Base-by-base conservation (phyloP, 208 protist species). In the Kentomonas sorsogonicus region DNA sequence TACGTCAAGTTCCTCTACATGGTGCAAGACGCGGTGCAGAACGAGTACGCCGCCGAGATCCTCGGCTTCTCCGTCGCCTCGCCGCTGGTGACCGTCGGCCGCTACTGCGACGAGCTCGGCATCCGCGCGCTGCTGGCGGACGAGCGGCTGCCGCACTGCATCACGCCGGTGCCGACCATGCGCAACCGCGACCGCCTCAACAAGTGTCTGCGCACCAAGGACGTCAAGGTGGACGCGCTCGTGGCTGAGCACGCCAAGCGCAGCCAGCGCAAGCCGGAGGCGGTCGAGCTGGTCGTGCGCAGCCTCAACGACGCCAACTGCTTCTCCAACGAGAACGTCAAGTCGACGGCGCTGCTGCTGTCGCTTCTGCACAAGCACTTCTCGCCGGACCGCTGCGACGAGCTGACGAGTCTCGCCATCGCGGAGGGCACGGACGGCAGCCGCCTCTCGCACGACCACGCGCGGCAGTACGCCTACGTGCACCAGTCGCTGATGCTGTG, bases 401-500 rank as follows among this genome's bases (percentile, higher is more conserved):
- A 67, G 18, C 41, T 59, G 16, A 81, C 78, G 6, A 82, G 77
- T 53, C 62, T 97, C 25, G 74, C 74, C 30, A 97, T 97, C 53
- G 66, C 75, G 29, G 85, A 92, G 52, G 89, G 89, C 34, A 57
- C 54, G 4, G 69, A 84, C 38, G 95, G 95, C 36, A 96, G 94
- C 31, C 86, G 98, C 11, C 79, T 99, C 9, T 89, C 96, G 15
- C 98, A 99, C 67, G 77, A 64, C 30, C 98, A 99, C 72, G 53
- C 39, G 31, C 76, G 75, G 40, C 98, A 99, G 83, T 99, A 91
- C 69, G 61, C 72, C 50, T 99, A 97, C 72, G 96, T 98, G 3
- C 68, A 96, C 33, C 98, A 99, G 74, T 97, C 93, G 26, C 77
- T 99, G 0, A 87, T 79, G 3, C 77, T 99, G 26, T 99, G 97